Evolutionary conservation across 148 eudicot genomes (phyloP), one percentile per base, ranked within the genome.

Genomic region (Silene latifolia): DNA sequence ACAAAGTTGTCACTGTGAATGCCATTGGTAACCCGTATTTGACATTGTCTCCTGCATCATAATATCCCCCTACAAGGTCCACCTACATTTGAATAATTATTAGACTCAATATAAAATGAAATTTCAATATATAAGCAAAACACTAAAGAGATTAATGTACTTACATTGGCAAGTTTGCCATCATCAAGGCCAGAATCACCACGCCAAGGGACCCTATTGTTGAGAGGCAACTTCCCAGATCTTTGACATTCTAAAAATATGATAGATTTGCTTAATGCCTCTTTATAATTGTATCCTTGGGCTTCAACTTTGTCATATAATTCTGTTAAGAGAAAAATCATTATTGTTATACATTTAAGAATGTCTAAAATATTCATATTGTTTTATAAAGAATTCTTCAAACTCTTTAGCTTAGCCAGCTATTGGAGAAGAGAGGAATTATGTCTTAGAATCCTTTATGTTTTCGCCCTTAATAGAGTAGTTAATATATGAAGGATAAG

Each of bases 41-140:
- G 2, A 93, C 97, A 67, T 93, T 93, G 79, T 93, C 98, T 32
- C 98, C 98, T 14, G 98, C 98, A 42, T 93, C 98, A 61, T 93
- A 93, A 75, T 93, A 93, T 75, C 98, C 98, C 19, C 98, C 98
- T 9, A 83, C 91, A 23, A 93, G 80, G 79, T 93, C 97, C 83
- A 93, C 90, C 98, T 93, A 66, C 48, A 77, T 64, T 14, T 1
- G 18, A 39, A 66, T 8, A 1, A 61, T 15, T 32, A 65, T 7
- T 12, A 27, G 15, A 47, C 12, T 60, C 25, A 19, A 19, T 60
- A 7, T 10, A 20, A 60, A 4, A 19, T 20, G 63, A 44, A 44
- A 6, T 0, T 9, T 6, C 48, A n/a, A n/a, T n/a, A n/a, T n/a
- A n/a, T n/a, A n/a, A n/a, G n/a, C n/a, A n/a, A n/a, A n/a, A n/a